These are phyloP conservation scores for Dichotomocladium elegans DNA, from an alignment of 371 early-diverging fungal genomes.

Conservation along the genomic window DNA sequence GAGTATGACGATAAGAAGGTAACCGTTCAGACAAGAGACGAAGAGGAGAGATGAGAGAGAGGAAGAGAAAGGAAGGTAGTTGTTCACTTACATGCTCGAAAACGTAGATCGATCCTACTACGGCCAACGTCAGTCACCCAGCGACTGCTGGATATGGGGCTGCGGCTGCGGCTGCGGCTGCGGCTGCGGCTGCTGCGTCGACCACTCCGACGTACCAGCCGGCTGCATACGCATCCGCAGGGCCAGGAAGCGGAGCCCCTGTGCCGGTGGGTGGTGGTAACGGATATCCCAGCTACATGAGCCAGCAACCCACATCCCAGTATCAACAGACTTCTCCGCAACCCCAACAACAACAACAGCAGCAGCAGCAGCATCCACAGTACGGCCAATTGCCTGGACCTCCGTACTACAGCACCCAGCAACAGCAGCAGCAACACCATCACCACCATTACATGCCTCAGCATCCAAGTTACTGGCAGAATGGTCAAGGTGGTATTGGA, in stretches of 20 bases:
- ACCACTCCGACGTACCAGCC: conserved; percentile 3
- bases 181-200: conserved; percentile 4
- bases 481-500: conserved; percentile 1
- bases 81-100: no score
- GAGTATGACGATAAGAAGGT: conserved; percentile 23
- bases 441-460: conserved; percentile 38
- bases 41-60: no score
- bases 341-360: conserved; percentile 10
- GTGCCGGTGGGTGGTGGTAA: conserved; percentile 9
- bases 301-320: conserved; percentile 5
- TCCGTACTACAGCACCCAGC: conserved; percentile 30
- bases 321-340: conserved; percentile 10
- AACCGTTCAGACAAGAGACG: no score
- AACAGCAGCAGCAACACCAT: conserved; percentile 19
- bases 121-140: neutral
- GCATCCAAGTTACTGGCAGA: conserved; percentile 34
- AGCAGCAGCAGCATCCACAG: conserved; percentile 22
- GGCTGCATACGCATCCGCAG: conserved; percentile 1
- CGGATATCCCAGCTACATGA: conserved; percentile 24
- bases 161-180: conserved; percentile 8
- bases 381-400: conserved; percentile 33
- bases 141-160: neutral
- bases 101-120: neutral
- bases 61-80: no score
- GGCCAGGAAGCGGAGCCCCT: conserved; percentile 5